Evolutionary conservation across 129 eudicot genomes (phyloP).

Genomic region (Pseudognaphalium luteoalbum): DNA sequence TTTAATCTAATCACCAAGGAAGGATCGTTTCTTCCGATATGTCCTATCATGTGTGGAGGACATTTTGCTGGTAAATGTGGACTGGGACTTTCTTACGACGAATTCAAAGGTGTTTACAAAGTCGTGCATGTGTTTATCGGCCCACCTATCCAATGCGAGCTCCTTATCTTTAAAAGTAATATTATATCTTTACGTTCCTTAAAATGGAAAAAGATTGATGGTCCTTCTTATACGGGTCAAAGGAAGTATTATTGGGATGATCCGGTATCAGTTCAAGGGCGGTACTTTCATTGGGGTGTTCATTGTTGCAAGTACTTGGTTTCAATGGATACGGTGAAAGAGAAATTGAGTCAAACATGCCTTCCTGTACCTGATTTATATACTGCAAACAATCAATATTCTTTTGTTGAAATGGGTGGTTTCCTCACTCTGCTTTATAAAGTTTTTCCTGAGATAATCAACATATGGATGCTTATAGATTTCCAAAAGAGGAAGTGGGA

Average conservation of each 20-base stretch:
- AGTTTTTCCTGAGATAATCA: background rate
- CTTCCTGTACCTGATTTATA: conserved; percentile 13
- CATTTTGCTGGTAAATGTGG: conserved; percentile 34
- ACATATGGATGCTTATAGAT: conserved; percentile 41
- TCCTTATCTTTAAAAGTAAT: conserved; percentile 24
- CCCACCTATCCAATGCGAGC: conserved; percentile 35
- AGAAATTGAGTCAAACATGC: conserved; percentile 28
- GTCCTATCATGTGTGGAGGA: conserved; percentile 24
- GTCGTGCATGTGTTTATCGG: conserved; percentile 39
- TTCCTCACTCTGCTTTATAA: conserved; percentile 20
- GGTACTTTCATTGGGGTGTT: conserved; percentile 43
- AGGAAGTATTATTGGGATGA: conserved; percentile 32
- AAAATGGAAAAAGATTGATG: conserved; percentile 32
- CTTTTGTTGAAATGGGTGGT: conserved; percentile 35
- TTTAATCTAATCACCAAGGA: conserved; percentile 30
- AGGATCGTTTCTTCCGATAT: conserved; percentile 25
- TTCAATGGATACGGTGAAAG: conserved; percentile 41
- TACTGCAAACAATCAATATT: background rate
- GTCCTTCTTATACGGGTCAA: conserved; percentile 23
- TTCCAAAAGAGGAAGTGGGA: conserved; percentile 24
- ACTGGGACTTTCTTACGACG: conserved; percentile 33
- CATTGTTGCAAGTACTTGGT: conserved; percentile 23
- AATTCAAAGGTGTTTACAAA: conserved; percentile 31
- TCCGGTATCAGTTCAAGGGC: conserved; percentile 33
- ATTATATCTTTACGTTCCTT: background rate